phyloP scores from a whole-genome alignment of 1,284 basidiomycete species.

The Melampsora larici-populina region DNA sequence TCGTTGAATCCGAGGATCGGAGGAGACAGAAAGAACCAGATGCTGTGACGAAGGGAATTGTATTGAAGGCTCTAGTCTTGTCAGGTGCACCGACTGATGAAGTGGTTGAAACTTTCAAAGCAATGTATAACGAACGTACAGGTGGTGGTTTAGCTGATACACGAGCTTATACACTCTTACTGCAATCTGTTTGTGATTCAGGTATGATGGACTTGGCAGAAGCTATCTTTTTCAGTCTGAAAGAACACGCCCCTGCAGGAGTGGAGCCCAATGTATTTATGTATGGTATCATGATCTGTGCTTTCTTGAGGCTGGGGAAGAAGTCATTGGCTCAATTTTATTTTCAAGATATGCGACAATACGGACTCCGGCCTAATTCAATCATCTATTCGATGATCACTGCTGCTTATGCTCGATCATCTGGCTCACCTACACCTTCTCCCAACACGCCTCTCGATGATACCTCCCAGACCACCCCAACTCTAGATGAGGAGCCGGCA shows the following conservation, averaged over 20 bases:
- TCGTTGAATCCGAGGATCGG: constrained; percentile 58
- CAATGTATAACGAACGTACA: constrained; percentile 57
- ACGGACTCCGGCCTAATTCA: constrained; percentile 67
- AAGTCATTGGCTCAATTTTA: constrained; percentile 64
- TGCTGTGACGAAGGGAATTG: constrained; percentile 64
- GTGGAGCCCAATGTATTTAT: constrained; percentile 59
- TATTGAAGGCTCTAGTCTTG: constrained; percentile 80
- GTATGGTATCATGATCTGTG: constrained; percentile 80
- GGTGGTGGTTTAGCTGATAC: constrained; percentile 61
- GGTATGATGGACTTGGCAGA: constrained; percentile 66
- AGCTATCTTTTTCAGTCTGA: constrained; percentile 63
- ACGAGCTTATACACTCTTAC: constrained; percentile 70
- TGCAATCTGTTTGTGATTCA: constrained; percentile 79
- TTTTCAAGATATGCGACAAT: constrained; percentile 69
- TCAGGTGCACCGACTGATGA: constrained; percentile 71
- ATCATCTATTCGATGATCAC: constrained; percentile 72
- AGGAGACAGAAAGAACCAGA: constrained; percentile 49
- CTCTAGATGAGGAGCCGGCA: constrained; percentile 44
- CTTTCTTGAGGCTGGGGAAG: constrained; percentile 65
- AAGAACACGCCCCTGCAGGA: constrained; percentile 10
- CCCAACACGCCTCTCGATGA: constrained; percentile 53
- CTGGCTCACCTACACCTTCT: background rate
- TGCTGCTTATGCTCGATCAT: constrained; percentile 58
- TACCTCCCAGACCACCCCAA: constrained; percentile 54
- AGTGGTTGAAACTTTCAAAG: constrained; percentile 66